Conservation (phyloP, 2,329 filamentous ascomycete genomes). For the Pestalotiopsis sp. region DNA sequence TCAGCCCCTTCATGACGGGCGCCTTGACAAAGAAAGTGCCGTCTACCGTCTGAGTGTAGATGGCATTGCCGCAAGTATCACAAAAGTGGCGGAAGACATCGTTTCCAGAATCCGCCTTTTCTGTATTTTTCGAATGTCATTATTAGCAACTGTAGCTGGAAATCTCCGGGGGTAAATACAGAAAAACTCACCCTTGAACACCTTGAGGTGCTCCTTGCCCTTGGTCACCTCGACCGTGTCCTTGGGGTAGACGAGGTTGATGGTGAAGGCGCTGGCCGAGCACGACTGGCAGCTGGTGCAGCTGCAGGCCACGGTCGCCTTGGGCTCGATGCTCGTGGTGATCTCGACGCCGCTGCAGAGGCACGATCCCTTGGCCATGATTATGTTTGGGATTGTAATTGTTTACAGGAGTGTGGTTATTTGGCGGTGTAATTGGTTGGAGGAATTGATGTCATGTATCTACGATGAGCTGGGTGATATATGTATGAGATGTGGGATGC, state of each 20-base stretch:
- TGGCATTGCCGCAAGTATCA: constrained; percentile 14
- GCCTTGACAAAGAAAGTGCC: constrained; percentile 14
- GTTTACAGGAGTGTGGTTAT: background rate
- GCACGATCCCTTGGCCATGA: constrained; percentile 12
- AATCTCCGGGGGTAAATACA: too few relatives aligned
- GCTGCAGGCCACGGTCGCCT: constrained; percentile 13
- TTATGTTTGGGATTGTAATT: background rate
- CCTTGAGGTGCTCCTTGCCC: constrained; percentile 10
- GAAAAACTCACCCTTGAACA: constrained; percentile 6
- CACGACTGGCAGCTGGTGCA: constrained; percentile 15
- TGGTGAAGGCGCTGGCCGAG: constrained; percentile 6
- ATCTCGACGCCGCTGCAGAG: constrained; percentile 14
- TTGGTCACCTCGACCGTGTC: constrained; percentile 11
- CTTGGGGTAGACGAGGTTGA: constrained; percentile 16
- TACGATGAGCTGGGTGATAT: too few relatives aligned
- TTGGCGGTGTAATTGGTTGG: background rate
- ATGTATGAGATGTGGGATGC: too few relatives aligned
- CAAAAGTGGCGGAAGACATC: constrained; percentile 14
- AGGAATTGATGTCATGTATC: too few relatives aligned
- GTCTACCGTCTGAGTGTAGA: constrained; percentile 10
- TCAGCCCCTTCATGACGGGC: constrained; percentile 7
- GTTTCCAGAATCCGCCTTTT: constrained; percentile 13
- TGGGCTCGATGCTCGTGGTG: constrained; percentile 8
- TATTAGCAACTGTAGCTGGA: too few relatives aligned
- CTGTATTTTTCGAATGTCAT: background rate